Base-by-base conservation (phyloP, 2,329 filamentous ascomycete species). In the Plenodomus biglobosus region DNA sequence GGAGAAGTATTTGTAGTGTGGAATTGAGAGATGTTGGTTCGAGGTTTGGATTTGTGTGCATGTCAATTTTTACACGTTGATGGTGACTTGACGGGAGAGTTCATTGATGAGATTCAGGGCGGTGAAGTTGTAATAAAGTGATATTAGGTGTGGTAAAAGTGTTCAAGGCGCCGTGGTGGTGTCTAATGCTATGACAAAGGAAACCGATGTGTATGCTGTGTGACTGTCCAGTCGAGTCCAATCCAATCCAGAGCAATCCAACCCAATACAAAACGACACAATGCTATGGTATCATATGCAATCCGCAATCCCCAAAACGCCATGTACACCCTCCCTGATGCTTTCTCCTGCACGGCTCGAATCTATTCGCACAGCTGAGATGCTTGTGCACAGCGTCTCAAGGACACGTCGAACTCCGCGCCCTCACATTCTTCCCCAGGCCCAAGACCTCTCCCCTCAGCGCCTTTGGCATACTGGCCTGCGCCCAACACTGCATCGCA, bases 401-500 rank as follows among this genome's bases (percentile, higher is more conserved):
- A 1, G 67, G 67, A 52, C 65, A 68, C 7, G 65, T 69, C 59
- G 67, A 52, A 32, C 62, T 66, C 55, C 67, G 59, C 1, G n/a
- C 40, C 43, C 66, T 65, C 51, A 42, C 56, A 34, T 44, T 57
- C 32, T 44, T 50, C 1, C 48, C 52, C 18, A 52, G 5, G 0
- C 61, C 58, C 22, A 67, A 16, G 0, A 65, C 40, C 46, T 64
- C 53, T 1, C 50, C 64, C 13, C 65, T 17, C 16, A 75, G 35
- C 17, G 55, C 50, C 36, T 58, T 59, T 6, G 67, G 64, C 34
- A 70, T 49, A 6, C 51, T 55, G 0, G 64, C 68, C 38, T 62
- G 64, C 13, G 71, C 72, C 72, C 74, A 76, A 52, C 72, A 75
- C 50, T 75, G 73, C 61, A 71, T 56, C 19, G 74, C 72, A 41